Evolutionary conservation across 1,139 yeast genomes (phyloP), one percentile per base, ranked within the genome.

Genomic region (Geotrichum australiense): DNA sequence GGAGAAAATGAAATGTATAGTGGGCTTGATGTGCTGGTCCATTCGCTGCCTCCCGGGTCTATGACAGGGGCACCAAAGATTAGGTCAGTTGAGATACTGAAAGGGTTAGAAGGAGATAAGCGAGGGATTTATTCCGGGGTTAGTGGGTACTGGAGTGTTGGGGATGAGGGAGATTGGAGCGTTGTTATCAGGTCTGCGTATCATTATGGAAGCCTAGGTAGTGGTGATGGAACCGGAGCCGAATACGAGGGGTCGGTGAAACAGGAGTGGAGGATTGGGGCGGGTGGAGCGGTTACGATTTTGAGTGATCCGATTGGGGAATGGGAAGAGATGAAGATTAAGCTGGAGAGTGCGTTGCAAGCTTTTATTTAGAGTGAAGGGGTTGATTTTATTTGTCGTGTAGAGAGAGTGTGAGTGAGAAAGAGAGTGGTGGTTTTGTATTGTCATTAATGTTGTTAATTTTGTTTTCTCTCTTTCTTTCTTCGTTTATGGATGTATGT

Each of bases 11-110:
- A 22, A 11, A 23, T 26, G 16, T 80, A 73, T 54, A 67, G 71
- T 22, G 98, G 97, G 0, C 68, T 87, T 31, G 97, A 91, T 57
- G 68, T 89, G 4, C 68, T 91, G 15, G 74, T 78, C 19, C 77
- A 77, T 46, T 78, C 96, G 0, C 66, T 93, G 27, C 98, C 99
- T 1, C 96, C 99, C 0, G 99, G 99, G 0, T 89, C 97, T 1
- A 93, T 93, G 99, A 93, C 99, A 0, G 99, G 99, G 3, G 98
- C 99, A 0, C 99, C 99, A 1, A 93, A 93, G 64, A 83, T 80
- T 55, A 71, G 96, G 45, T 85, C 96, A 0, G 95, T 91, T 2
- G 93, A 89, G 58, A 62, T 93, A 11, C 68, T 93, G 19, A 82
- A 80, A 47, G 62, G 64, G 1, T 64, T 69, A 45, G 86, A 67